Evolutionary conservation across 352 stramenopile species (phyloP), one percentile per base, ranked within the genome.

Genomic region (Phytophthora ohioensis): DNA sequence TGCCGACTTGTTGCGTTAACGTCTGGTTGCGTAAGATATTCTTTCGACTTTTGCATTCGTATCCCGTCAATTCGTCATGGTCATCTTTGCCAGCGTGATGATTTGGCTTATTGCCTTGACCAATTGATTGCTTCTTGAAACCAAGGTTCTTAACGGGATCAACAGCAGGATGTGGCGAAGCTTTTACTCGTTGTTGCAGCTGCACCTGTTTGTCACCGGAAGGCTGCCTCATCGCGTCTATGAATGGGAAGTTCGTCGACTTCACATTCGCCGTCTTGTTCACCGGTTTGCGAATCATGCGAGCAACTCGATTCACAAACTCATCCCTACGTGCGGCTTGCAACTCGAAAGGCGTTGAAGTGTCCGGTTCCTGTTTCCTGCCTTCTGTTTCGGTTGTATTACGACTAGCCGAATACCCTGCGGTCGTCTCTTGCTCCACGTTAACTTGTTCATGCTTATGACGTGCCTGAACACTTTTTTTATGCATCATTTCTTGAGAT

Each of bases 21-120:
- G 87, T 78, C 48, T 91, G 60, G 55, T 94, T 92, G 36, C 85
- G 84, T 63, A 90, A 71, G 62, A 94, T 93, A 67, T 93, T 93
- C 47, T 79, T 84, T 9, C 84, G 72, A 0, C 84, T 79, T 65
- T 86, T 90, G 68, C 74, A 73, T 71, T 94, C 85, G 53, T 92
- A 94, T 46, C 85, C 85, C 10, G 73, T 69, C 76, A 88, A 65
- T 52, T 30, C 27, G 11, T 43, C 13, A 15, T 12, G 42, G 5
- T 5, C n/a, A 13, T n/a, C 21, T 2, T 30, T 13, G 35, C 11
- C 15, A 5, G 5, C 4, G 4, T 46, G 13, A 7, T 4, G 21
- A 17, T n/a, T 30, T 57, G 17, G 51, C 32, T 43, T 15, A 45
- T 57, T 11, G 21, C 1, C 9, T 35, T 34, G 35, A 4, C 35